These are phyloP conservation scores for Moniliella sp. DNA, from an alignment of 1,284 basidiomycete genomes.

Conservation along the genomic window DNA sequence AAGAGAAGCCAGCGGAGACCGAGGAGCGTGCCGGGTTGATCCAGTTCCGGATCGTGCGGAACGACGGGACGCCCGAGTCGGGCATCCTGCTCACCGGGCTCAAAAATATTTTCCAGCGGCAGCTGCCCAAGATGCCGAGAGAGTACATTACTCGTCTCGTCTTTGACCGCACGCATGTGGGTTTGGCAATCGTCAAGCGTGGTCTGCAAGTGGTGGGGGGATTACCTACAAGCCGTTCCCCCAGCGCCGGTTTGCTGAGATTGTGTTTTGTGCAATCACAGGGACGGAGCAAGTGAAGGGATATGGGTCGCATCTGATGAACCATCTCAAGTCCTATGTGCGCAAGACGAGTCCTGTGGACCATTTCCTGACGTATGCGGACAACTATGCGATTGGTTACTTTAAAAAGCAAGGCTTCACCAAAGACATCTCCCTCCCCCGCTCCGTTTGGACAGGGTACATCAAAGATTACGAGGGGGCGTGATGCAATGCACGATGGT, in stretches of 20 bases:
- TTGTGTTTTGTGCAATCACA: slow-evolving; percentile 94
- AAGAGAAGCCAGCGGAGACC: slow-evolving; percentile 44
- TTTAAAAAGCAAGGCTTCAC: slow-evolving; percentile 98
- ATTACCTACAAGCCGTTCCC: slow-evolving; percentile 94
- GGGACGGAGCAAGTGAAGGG: slow-evolving; percentile 95
- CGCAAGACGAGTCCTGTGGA: slow-evolving; percentile 57
- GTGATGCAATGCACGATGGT: slow-evolving; percentile 95
- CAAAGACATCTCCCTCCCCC: slow-evolving; percentile 76
- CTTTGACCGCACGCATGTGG: slow-evolving; percentile 72
- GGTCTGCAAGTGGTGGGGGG: slow-evolving; percentile 85
- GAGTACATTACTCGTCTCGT: slow-evolving; percentile 94
- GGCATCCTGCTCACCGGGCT: slow-evolving; percentile 72
- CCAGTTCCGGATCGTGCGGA: slow-evolving; percentile 61
- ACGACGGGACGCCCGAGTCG: slow-evolving; percentile 48
- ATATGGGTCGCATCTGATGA: slow-evolving; percentile 95
- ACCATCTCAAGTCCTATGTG: slow-evolving; percentile 88
- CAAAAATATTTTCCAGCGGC: slow-evolving; percentile 89
- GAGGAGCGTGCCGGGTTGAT: slow-evolving; percentile 71
- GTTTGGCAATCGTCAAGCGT: slow-evolving; percentile 79
- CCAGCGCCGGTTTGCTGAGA: slow-evolving; percentile 82
- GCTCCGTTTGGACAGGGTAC: slow-evolving; percentile 87
- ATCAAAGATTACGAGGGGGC: slow-evolving; percentile 99
- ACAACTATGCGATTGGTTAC: slow-evolving; percentile 96
- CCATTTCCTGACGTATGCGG: slow-evolving; percentile 91
- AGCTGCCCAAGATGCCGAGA: slow-evolving; percentile 93